Conservation (phyloP, 352 stramenopile genomes). For the Phytophthora sp. region DNA sequence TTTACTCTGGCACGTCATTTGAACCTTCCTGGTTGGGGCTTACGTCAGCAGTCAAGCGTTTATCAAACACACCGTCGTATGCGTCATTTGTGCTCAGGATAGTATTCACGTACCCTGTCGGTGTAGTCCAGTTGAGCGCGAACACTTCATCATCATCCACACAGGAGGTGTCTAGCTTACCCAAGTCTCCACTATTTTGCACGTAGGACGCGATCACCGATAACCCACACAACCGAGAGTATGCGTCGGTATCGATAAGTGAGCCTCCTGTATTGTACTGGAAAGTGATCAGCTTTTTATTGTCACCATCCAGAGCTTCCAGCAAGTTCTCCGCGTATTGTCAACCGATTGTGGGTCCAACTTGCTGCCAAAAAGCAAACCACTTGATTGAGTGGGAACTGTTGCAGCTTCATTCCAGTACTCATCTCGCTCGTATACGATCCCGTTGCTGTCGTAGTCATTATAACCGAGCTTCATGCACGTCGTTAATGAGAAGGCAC, state of each 20-base stretch:
- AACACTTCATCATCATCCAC: constrained; percentile 27
- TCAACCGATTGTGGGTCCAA: constrained; percentile 43
- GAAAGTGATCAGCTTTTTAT: constrained; percentile 48
- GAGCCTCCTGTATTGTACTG: constrained; percentile 32
- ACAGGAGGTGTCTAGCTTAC: constrained; percentile 41
- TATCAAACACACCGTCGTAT: constrained; percentile 44
- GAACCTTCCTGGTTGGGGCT: too few relatives aligned
- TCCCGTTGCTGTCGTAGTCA: constrained; percentile 11
- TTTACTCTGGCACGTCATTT: too few relatives aligned
- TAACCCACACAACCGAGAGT: too few relatives aligned
- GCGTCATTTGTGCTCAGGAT: constrained; percentile 38
- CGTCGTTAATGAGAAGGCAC: constrained; percentile 34
- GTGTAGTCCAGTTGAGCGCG: constrained; percentile 26
- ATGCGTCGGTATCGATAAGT: neutral
- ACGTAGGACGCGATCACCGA: constrained; percentile 41
- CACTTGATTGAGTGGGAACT: constrained; percentile 35
- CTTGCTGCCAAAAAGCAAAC: constrained; percentile 43
- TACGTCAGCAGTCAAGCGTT: too few relatives aligned
- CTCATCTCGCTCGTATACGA: constrained; percentile 47
- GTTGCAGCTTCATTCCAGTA: constrained; percentile 50
- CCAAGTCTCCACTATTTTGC: constrained; percentile 25
- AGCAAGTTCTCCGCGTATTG: constrained; percentile 44
- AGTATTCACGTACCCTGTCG: neutral
- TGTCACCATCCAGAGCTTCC: constrained; percentile 24
- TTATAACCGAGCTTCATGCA: constrained; percentile 17